Percentiles rank a stretch among this genome's conserved stretches.
Evolutionary conservation across 257 asterid species (phyloP).

Genomic region (Fraxinus pennsylvanica): DNA sequence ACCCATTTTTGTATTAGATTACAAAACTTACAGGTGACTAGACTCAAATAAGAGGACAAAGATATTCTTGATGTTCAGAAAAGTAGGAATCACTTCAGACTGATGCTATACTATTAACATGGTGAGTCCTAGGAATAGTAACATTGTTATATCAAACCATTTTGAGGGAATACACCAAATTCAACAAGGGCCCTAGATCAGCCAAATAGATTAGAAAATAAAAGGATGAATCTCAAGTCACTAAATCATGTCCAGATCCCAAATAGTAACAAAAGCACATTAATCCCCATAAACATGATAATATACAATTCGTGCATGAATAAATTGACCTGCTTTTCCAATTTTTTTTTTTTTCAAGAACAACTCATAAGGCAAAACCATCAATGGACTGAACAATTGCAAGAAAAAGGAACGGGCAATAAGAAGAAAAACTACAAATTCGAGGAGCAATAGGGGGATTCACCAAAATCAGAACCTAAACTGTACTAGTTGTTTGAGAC

Average conservation of each 20-base stretch:
- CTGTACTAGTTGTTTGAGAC: background rate
- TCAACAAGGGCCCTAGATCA: background rate
- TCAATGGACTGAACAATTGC: slow-evolving; percentile 14
- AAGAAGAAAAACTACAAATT: slow-evolving; percentile 10
- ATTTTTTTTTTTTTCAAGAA: background rate
- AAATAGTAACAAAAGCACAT: background rate
- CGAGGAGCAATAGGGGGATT: background rate
- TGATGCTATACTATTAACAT: too few relatives aligned
- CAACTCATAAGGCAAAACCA: background rate
- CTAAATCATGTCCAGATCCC: background rate
- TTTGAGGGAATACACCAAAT: background rate
- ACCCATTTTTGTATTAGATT: background rate
- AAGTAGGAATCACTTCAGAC: too few relatives aligned
- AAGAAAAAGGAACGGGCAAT: background rate
- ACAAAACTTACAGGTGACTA: background rate
- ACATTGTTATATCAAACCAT: too few relatives aligned
- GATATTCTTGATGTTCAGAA: too few relatives aligned
- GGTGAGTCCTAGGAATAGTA: too few relatives aligned
- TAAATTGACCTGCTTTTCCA: too few relatives aligned
- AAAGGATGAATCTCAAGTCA: background rate
- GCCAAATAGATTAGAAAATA: slow-evolving; percentile 2
- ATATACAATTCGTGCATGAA: background rate
- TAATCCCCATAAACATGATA: background rate
- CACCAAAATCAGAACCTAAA: slow-evolving; percentile 18
- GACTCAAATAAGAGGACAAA: background rate